These are phyloP conservation scores for Stromatinia cepivora DNA, from an alignment of 2,329 filamentous ascomycete species.

Conservation along the genomic window DNA sequence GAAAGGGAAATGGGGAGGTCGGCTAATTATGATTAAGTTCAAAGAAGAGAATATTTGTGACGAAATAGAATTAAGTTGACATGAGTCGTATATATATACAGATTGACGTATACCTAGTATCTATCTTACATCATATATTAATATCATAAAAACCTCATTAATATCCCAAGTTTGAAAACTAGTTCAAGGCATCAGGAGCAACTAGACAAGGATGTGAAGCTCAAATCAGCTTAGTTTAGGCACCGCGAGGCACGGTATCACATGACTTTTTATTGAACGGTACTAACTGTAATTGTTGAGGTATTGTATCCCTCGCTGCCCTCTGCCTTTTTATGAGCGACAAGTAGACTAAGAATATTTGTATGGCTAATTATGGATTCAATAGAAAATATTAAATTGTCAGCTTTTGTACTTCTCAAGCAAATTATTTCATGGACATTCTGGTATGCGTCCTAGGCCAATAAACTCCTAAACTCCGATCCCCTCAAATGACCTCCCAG, in stretches of 20 bases:
- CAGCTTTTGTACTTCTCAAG: background rate
- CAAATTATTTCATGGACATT: background rate
- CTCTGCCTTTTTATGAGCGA: background rate
- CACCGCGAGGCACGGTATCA: background rate
- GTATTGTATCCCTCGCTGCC: background rate
- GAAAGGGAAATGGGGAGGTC: background rate
- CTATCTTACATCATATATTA: background rate
- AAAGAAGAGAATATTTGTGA: too few relatives aligned
- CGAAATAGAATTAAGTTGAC: background rate
- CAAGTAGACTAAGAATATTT: background rate
- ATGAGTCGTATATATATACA: background rate
- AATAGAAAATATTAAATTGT: background rate
- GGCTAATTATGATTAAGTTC: too few relatives aligned
- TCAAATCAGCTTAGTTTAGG: conserved; percentile 13
- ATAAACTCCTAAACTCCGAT: background rate
- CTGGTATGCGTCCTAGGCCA: background rate
- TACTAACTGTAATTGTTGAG: too few relatives aligned
- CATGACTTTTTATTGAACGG: background rate
- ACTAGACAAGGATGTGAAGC: conserved; percentile 7
- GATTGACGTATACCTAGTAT: background rate
- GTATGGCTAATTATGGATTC: background rate
- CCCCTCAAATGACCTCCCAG: background rate
- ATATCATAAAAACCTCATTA: background rate
- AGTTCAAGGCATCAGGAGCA: background rate
- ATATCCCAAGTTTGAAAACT: background rate